Percentiles rank a stretch among this genome's conserved stretches.
phyloP scores from a whole-genome alignment of 1,284 basidiomycete species.

The Trichosporon ovoides region DNA sequence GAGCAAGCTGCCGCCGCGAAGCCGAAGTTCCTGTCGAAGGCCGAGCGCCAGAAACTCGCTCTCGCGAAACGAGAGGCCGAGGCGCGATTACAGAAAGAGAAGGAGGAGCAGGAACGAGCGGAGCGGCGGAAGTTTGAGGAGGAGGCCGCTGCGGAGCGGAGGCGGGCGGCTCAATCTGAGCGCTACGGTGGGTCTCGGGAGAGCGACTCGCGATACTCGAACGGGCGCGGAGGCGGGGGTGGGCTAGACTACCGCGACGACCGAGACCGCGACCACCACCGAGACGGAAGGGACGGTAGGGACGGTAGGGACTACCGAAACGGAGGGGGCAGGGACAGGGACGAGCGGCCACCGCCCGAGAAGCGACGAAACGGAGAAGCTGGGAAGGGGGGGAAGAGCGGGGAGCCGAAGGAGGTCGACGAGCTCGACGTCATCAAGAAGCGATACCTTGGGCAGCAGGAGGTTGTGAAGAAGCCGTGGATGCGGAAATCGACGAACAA shows the following conservation, averaged over 20 bases:
- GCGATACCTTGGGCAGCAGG: constrained; percentile 67
- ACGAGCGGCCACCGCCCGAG: not conserved
- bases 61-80: constrained; percentile 77
- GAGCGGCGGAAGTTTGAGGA: constrained; percentile 67
- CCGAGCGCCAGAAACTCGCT: constrained; percentile 79
- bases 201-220: constrained; percentile 8
- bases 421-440: constrained; percentile 74
- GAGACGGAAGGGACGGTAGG: constrained; percentile 7
- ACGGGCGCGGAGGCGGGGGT: constrained; percentile 12
- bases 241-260: constrained; percentile 19
- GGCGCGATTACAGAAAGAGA: constrained; percentile 52
- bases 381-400: constrained; percentile 2
- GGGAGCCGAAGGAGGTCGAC: constrained; percentile 50
- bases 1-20: constrained; percentile 85
- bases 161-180: constrained; percentile 43
- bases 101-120: constrained; percentile 58
- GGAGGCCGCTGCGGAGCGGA: constrained; percentile 64
- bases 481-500: constrained; percentile 83
- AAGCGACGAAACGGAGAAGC: too few species aligned
- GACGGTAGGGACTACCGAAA: constrained; percentile 1
- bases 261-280: constrained; percentile 16
- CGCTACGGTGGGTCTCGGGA: constrained; percentile 11
- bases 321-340: constrained; percentile 10
- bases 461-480: constrained; percentile 82
- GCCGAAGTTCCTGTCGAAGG: constrained; percentile 85